Conservation (phyloP, 2,329 filamentous ascomycete species). For the Epichloe coenophiala region DNA sequence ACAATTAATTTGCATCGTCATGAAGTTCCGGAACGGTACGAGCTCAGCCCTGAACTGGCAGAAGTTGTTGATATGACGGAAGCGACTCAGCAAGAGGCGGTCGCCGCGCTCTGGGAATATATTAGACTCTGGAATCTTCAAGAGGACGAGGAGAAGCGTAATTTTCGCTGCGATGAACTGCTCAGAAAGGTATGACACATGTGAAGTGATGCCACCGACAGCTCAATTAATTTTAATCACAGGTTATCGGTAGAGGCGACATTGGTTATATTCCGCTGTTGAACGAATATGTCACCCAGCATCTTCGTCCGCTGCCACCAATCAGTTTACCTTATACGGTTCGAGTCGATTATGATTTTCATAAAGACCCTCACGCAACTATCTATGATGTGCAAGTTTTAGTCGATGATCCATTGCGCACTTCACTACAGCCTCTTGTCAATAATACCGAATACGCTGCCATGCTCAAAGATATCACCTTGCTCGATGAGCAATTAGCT, state of each 20-base stretch:
- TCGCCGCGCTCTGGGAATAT: slow-evolving; percentile 93
- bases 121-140: slow-evolving; percentile 74
- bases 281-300: slow-evolving; percentile 63
- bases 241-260: slow-evolving; percentile 64
- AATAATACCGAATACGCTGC: slow-evolving; percentile 56
- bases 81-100: slow-evolving; percentile 74
- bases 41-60: slow-evolving; percentile 63
- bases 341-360: slow-evolving; percentile 75
- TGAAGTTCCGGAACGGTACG: slow-evolving; percentile 75
- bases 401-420: slow-evolving; percentile 68
- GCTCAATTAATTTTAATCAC: slow-evolving; percentile 7
- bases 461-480: slow-evolving; percentile 62
- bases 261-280: slow-evolving; percentile 76
- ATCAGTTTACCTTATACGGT: slow-evolving; percentile 85
- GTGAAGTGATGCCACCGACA: too few relatives aligned
- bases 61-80: slow-evolving; percentile 78
- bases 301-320: slow-evolving; percentile 68
- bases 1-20: slow-evolving; percentile 76
- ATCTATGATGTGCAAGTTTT: slow-evolving; percentile 82
- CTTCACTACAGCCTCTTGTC: slow-evolving; percentile 50
- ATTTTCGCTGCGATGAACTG: slow-evolving; percentile 78
- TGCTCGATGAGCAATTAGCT: slow-evolving; percentile 75
- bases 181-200: slow-evolving; percentile 52
- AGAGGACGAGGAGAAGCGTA: slow-evolving; percentile 88
- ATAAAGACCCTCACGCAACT: slow-evolving; percentile 61